Conservation (phyloP, 2,329 filamentous ascomycete species). For the Cordyceps javanica region DNA sequence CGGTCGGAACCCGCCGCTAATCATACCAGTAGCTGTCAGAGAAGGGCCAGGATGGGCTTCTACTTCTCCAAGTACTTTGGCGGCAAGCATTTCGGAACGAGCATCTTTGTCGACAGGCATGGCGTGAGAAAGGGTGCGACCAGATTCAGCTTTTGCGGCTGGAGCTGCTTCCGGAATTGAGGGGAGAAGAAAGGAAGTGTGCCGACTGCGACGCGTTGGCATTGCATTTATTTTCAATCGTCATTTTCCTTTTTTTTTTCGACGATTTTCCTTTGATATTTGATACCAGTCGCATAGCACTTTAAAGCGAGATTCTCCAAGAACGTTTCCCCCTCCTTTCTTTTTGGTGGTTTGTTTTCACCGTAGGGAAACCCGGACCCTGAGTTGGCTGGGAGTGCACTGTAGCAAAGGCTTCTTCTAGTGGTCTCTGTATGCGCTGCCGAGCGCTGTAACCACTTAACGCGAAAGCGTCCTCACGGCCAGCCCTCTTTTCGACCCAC, state of each 20-base stretch:
- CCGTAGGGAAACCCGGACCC: too few relatives aligned
- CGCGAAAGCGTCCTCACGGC: neutral
- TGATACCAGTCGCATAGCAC: neutral
- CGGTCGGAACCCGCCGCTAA: neutral
- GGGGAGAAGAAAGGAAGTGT: neutral
- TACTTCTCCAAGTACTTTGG: conserved; percentile 42
- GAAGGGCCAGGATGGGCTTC: conserved; percentile 33
- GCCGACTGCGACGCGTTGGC: neutral
- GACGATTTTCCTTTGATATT: neutral
- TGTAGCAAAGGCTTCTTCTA: neutral
- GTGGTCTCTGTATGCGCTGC: neutral
- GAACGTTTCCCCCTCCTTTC: neutral
- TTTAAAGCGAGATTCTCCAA: neutral
- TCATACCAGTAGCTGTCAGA: neutral
- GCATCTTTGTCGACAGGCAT: conserved; percentile 37
- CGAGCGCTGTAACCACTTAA: neutral
- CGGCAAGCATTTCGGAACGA: conserved; percentile 44
- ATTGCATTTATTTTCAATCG: neutral
- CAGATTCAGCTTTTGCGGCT: conserved; percentile 43
- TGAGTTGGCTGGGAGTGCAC: neutral
- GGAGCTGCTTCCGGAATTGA: conserved; percentile 43
- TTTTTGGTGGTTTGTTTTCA: neutral
- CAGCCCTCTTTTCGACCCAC: neutral
- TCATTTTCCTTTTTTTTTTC: neutral
- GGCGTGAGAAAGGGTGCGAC: conserved; percentile 45